Evolutionary conservation across 106 monocot species (phyloP), one percentile per base, ranked within the genome.

Genomic region (Allium cepa): DNA sequence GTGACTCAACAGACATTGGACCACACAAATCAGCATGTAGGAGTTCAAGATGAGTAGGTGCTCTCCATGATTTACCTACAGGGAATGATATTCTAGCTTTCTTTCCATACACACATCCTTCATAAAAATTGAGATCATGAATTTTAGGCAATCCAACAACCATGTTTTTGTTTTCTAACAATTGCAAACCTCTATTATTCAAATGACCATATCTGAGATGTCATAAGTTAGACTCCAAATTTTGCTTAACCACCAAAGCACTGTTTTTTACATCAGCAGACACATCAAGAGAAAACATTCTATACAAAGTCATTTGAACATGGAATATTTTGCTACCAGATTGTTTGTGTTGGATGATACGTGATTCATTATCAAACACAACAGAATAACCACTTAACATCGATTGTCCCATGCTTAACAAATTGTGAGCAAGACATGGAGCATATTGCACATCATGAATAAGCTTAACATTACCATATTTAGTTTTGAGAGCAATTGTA

Each of bases 11-110:
- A 22, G 13, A 10, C 10, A 46, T 60, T 27, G 59, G 71, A 4
- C 71, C 59, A 26, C 58, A 59, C 17, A 71, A 46, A 49, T 71
- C 58, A 59, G 59, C 58, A 71, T 60, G 71, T 9, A 49, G 10
- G 2, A 71, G 50, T 28, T 71, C 49, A 69, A n/a, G n/a, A n/a
- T n/a, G n/a, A n/a, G n/a, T n/a, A n/a, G n/a, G n/a, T n/a, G n/a
- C n/a, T n/a, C n/a, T n/a, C n/a, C n/a, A n/a, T n/a, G n/a, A n/a
- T n/a, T n/a, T n/a, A n/a, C n/a, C n/a, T n/a, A n/a, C n/a, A n/a
- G n/a, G n/a, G n/a, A n/a, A n/a, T n/a, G n/a, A n/a, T n/a, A n/a
- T n/a, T n/a, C n/a, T n/a, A n/a, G n/a, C n/a, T n/a, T n/a, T n/a
- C n/a, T n/a, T n/a, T n/a, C n/a, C n/a, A n/a, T n/a, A n/a, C n/a